These are phyloP conservation scores for Scheffersomyces parashehatae DNA, from an alignment of 1,139 yeast genomes.

Conservation along the genomic window DNA sequence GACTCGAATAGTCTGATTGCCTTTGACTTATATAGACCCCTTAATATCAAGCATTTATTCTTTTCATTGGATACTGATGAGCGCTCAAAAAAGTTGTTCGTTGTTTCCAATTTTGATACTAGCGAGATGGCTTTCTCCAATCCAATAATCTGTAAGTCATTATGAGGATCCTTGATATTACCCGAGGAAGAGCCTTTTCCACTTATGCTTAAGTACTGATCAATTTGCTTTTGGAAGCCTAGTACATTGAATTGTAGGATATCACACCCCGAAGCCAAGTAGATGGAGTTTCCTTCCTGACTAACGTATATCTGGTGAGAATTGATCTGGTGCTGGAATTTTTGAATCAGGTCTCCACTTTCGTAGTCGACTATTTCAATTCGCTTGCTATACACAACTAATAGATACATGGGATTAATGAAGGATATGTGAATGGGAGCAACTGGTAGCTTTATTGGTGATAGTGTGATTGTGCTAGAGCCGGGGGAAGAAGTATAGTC, in stretches of 20 bases:
- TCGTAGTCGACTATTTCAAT: conserved; percentile 48
- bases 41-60: conserved; percentile 29
- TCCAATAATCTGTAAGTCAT: conserved; percentile 35
- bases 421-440: conserved; percentile 33
- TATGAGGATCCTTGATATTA: conserved; percentile 24
- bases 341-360: conserved; percentile 47
- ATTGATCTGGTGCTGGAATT: conserved; percentile 32
- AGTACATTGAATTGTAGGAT: conserved; percentile 32
- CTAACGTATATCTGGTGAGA: conserved; percentile 22
- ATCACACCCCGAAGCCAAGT: conserved; percentile 27
- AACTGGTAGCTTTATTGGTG: conserved; percentile 26
- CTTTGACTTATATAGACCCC: conserved; percentile 35
- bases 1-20: conserved; percentile 35
- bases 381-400: conserved; percentile 39
- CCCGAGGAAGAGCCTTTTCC: conserved; percentile 20
- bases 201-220: conserved; percentile 33
- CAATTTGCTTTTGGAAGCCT: conserved; percentile 42
- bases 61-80: conserved; percentile 20
- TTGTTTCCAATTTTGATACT: conserved; percentile 25
- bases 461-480: conserved; percentile 18
- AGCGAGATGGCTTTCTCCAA: conserved; percentile 38
- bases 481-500: not conserved
- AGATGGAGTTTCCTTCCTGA: conserved; percentile 18
- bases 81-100: conserved; percentile 25
- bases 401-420: conserved; percentile 48